These are phyloP conservation scores for Leishmania tropica DNA, from an alignment of 208 protist species.

Conservation along the genomic window DNA sequence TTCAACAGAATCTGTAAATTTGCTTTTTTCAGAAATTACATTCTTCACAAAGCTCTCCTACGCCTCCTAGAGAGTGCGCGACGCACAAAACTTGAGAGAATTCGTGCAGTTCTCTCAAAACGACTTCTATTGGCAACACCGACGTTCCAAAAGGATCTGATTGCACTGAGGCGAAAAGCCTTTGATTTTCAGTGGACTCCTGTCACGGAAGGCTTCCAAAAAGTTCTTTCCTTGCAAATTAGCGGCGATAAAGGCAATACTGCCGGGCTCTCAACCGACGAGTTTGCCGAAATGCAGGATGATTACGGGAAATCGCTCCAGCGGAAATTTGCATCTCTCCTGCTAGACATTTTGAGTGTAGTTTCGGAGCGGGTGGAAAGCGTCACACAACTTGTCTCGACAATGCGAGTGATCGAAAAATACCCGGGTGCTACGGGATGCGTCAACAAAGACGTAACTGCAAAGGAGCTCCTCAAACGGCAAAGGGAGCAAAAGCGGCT, in stretches of 20 bases:
- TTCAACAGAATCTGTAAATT: slow-evolving; percentile 56
- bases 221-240: slow-evolving; percentile 19
- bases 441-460: slow-evolving; percentile 87
- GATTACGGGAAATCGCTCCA: slow-evolving; percentile 48
- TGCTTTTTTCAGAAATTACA: slow-evolving; percentile 66
- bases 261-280: slow-evolving; percentile 25
- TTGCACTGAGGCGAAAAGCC: slow-evolving; percentile 24
- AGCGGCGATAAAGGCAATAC: neutral
- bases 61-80: slow-evolving; percentile 40
- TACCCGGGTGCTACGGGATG: slow-evolving; percentile 47
- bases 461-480: slow-evolving; percentile 54
- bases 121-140: slow-evolving; percentile 48
- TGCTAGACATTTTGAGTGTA: slow-evolving; percentile 35
- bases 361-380: slow-evolving; percentile 41
- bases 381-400: neutral
- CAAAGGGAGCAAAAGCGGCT: slow-evolving; percentile 79
- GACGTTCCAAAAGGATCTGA: slow-evolving; percentile 33
- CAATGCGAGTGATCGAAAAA: slow-evolving; percentile 33
- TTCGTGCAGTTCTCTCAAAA: slow-evolving; percentile 43
- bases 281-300: slow-evolving; percentile 37
- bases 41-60: slow-evolving; percentile 49
- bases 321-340: slow-evolving; percentile 58
- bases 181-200: slow-evolving; percentile 38
- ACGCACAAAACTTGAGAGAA: slow-evolving; percentile 26
- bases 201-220: neutral